Conservation (phyloP, 2,329 filamentous ascomycete species). For the Fusarium sp. region DNA sequence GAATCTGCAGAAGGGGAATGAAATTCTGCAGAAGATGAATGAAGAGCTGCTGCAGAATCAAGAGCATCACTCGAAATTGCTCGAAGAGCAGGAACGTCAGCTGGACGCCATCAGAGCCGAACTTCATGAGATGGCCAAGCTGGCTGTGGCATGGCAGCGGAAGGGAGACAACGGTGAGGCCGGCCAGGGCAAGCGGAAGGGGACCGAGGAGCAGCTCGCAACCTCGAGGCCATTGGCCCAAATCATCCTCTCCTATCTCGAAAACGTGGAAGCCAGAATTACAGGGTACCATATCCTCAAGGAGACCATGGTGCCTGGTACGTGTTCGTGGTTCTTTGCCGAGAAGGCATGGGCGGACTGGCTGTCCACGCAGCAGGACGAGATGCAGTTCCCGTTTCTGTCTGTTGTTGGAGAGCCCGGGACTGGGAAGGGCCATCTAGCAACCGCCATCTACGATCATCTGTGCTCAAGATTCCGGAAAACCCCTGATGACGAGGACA, state of each 20-base stretch:
- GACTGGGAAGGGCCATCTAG: background rate
- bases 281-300: background rate
- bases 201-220: background rate
- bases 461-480: background rate
- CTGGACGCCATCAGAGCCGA: background rate
- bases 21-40: background rate
- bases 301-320: background rate
- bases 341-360: background rate
- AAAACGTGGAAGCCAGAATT: background rate
- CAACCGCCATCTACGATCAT: background rate
- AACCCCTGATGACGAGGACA: background rate
- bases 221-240: background rate
- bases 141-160: background rate
- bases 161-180: background rate
- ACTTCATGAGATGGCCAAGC: background rate
- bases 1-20: background rate
- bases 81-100: too few species aligned
- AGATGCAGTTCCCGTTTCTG: background rate
- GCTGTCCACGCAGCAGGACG: background rate
- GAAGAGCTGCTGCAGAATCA: background rate
- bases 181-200: background rate
- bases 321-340: background rate
- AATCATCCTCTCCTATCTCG: background rate
- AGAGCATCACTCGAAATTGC: background rate
- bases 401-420: background rate